phyloP scores from a whole-genome alignment of 1,284 basidiomycete genomes.

The Tilletia indica region DNA sequence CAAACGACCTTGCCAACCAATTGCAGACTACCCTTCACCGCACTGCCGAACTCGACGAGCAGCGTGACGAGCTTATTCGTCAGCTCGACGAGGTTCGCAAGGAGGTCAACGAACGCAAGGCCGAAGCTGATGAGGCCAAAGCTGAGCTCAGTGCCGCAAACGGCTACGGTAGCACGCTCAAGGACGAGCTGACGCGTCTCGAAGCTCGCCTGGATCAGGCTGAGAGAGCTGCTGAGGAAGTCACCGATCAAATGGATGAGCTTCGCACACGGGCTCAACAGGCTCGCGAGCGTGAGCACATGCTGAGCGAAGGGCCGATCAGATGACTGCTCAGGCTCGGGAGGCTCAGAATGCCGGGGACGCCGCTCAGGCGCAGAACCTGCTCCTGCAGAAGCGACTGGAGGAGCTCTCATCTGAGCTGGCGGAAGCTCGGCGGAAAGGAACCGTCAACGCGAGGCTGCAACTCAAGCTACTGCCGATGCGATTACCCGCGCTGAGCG shows the following conservation, averaged over 20 bases:
- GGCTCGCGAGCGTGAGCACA: conserved; percentile 17
- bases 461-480: conserved; percentile 32
- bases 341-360: conserved; percentile 24
- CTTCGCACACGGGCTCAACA: conserved; percentile 20
- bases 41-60: conserved; percentile 13
- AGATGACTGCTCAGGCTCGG: conserved; percentile 18
- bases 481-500: conserved; percentile 28
- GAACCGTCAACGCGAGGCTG: conserved; percentile 28
- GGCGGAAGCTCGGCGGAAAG: conserved; percentile 24
- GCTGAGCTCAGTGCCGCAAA: conserved; percentile 18
- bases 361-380: conserved; percentile 15
- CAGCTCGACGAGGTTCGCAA: conserved; percentile 20
- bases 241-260: conserved; percentile 27
- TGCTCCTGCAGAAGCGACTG: conserved; percentile 31
- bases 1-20: conserved; percentile 14
- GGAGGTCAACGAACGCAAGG: conserved; percentile 22
- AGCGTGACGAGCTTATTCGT: conserved; percentile 18
- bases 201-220: conserved; percentile 22
- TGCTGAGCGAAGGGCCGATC: conserved; percentile 19
- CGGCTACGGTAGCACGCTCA: conserved; percentile 20
- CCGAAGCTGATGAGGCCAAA: conserved; percentile 17
- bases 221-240: conserved; percentile 28
- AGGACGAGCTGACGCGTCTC: conserved; percentile 21
- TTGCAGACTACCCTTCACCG: background rate
- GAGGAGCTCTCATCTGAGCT: conserved; percentile 33